A percentile compares a stretch with the other conserved stretches of the same genome.
Evolutionary conservation across 176 grass and related monocot genomes (phyloP).

Genomic region (Thalia dealbata): DNA sequence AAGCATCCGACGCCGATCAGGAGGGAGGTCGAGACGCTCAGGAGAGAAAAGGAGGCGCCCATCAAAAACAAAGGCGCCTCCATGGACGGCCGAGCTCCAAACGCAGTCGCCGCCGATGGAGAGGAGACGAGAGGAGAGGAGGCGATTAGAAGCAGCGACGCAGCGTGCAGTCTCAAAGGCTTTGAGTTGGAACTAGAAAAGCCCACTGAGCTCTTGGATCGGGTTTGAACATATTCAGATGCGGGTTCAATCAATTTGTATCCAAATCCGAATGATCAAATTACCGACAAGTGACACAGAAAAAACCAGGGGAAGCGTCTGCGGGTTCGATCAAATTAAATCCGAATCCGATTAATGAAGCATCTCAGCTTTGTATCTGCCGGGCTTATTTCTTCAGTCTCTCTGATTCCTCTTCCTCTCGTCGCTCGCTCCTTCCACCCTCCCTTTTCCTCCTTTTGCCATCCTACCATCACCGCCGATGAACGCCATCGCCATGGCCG

Average conservation of each 20-base stretch:
- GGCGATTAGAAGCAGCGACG: too few species aligned
- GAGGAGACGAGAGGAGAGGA: not conserved
- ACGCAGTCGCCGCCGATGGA: not conserved
- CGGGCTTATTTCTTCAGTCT: too few species aligned
- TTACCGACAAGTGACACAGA: too few species aligned
- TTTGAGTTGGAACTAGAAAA: too few species aligned
- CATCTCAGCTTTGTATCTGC: too few species aligned
- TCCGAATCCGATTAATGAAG: too few species aligned
- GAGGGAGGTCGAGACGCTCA: constrained; percentile 28
- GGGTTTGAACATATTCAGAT: not conserved
- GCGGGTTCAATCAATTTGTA: not conserved
- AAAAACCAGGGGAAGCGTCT: not conserved
- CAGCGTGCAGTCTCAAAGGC: not conserved
- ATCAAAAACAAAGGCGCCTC: not conserved
- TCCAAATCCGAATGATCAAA: too few species aligned
- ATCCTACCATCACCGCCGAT: constrained; percentile 5
- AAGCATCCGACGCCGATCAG: constrained; percentile 70
- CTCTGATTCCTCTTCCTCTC: not conserved
- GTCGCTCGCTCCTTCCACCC: not conserved
- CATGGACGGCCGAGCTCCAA: not conserved
- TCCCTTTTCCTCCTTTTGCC: constrained; percentile 12
- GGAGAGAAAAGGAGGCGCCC: constrained; percentile 21
- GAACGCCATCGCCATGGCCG: constrained; percentile 20
- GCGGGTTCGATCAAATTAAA: too few species aligned
- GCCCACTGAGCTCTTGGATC: not conserved